Evolutionary conservation across 176 grass and related monocot genomes (phyloP), one percentile per base, ranked within the genome.

Genomic region (Luzula sylvatica): DNA sequence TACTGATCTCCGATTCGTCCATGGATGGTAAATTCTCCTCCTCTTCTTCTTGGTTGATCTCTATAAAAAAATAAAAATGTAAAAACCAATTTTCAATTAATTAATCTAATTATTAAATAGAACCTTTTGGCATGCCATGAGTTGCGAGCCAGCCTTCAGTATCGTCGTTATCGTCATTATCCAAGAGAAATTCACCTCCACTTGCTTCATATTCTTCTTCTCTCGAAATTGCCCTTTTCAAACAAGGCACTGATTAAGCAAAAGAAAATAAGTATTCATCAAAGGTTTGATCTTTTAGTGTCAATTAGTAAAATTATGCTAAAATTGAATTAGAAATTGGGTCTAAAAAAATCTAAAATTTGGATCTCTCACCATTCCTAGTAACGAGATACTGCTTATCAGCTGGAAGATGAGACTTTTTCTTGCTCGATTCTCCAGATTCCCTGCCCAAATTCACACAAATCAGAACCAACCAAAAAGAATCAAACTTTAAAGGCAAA

Each of bases 351-450:
- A 14, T 25, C 20, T 42, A 42, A 23, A 15, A 59, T 59, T 26
- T 11, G 20, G 20, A 41, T 5, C 7, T 20, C 24, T 58, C 90
- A 98, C 92, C 92, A 20, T 98, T 98, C 40, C 92, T 82, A 41
- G 92, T 90, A 50, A 98, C 68, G 16, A 98, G 78, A 61, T 76
- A 98, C 42, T 90, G 85, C 71, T 90, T 98, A 8, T 90, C 81
- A 11, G 58, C 60, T 25, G 92, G 85, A 14, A 98, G 75, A 55
- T 90, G 82, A 3, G 61, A 13, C 46, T 98, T 86, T 61, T 55
- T 70, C 72, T 98, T 98, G 81, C 85, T 74, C 5, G 75, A 81
- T 42, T 98, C 92, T 44, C 85, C 92, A 19, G 65, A 71, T 13
- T 90, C 92, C 92, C 85, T 98, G 77, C 20, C 15, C 25, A 70